phyloP scores from a whole-genome alignment of 2,329 filamentous ascomycete genomes.

The Emergomyces pasteurianus region DNA sequence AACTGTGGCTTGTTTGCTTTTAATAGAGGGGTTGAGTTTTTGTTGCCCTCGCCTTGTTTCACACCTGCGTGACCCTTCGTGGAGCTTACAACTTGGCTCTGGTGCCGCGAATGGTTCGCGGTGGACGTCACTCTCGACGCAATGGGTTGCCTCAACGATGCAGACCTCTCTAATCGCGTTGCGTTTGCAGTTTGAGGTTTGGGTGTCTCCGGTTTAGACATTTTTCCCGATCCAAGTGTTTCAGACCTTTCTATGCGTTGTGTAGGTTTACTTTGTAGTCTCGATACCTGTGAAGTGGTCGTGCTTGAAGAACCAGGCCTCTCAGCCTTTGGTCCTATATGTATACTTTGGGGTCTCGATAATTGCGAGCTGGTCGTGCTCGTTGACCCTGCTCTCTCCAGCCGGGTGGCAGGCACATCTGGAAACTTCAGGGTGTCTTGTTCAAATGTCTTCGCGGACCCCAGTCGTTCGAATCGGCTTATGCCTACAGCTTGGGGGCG shows the following conservation, averaged over 20 bases:
- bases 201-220: constrained; percentile 12
- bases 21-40: constrained; percentile 3
- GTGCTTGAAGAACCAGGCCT: neutral
- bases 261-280: neutral
- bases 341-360: neutral
- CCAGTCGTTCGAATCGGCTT: neutral
- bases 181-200: constrained; percentile 8
- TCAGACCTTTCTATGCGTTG: neutral
- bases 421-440: neutral
- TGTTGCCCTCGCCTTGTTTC: neutral
- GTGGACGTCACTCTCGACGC: constrained; percentile 12
- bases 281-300: neutral
- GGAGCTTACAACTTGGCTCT: constrained; percentile 22
- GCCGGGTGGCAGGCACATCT: neutral
- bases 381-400: neutral
- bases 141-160: constrained; percentile 26
- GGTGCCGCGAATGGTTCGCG: constrained; percentile 23
- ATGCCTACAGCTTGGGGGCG: neutral
- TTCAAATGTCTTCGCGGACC: neutral
- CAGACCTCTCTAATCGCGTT: constrained; percentile 23
- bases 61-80: constrained; percentile 4
- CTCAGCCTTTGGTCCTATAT: neutral
- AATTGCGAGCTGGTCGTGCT: neutral
- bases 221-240: neutral
- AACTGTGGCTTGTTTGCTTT: constrained; percentile 21